Evolutionary conservation across 805 yeast species (phyloP).

Genomic region (Teunomyces gatunensis): DNA sequence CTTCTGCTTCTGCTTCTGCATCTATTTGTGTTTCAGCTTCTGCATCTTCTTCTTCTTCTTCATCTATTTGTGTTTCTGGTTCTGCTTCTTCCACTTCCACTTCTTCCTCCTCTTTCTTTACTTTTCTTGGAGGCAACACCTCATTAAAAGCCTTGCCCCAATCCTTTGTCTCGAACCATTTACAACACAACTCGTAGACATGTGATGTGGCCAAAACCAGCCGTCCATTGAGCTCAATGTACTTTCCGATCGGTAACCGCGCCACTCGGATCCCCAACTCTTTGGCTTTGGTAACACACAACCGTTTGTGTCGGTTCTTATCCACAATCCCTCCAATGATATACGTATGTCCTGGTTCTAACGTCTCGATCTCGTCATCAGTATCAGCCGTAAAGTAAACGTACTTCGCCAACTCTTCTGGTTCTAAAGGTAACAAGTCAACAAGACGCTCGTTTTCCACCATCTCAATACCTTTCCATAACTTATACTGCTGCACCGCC

Average conservation of each 20-base stretch:
- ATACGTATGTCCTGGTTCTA: slow-evolving; percentile 72
- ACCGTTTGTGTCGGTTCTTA: slow-evolving; percentile 79
- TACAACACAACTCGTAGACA: slow-evolving; percentile 82
- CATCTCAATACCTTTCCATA: slow-evolving; percentile 69
- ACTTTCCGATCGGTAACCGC: slow-evolving; percentile 84
- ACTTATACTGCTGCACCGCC: slow-evolving; percentile 52
- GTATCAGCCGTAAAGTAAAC: slow-evolving; percentile 89
- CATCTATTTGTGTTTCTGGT: background rate
- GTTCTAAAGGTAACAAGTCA: slow-evolving; percentile 24
- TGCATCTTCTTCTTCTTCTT: slow-evolving; percentile 8
- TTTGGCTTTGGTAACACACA: slow-evolving; percentile 82
- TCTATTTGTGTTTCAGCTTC: background rate
- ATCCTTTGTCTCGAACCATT: slow-evolving; percentile 71
- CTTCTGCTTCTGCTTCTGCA: slow-evolving; percentile 7
- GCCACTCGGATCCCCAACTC: slow-evolving; percentile 68
- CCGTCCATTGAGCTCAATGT: slow-evolving; percentile 77
- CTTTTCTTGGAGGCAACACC: slow-evolving; percentile 82
- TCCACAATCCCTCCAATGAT: slow-evolving; percentile 96
- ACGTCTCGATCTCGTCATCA: slow-evolving; percentile 57
- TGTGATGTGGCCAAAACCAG: slow-evolving; percentile 91
- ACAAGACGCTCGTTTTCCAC: slow-evolving; percentile 31
- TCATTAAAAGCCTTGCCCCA: slow-evolving; percentile 87
- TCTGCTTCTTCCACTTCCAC: background rate
- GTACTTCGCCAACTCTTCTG: slow-evolving; percentile 35
- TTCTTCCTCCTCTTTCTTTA: slow-evolving; percentile 14